These are phyloP conservation scores for Penicillium waksmanii DNA, from an alignment of 495 filamentous ascomycete genomes.

Conservation along the genomic window DNA sequence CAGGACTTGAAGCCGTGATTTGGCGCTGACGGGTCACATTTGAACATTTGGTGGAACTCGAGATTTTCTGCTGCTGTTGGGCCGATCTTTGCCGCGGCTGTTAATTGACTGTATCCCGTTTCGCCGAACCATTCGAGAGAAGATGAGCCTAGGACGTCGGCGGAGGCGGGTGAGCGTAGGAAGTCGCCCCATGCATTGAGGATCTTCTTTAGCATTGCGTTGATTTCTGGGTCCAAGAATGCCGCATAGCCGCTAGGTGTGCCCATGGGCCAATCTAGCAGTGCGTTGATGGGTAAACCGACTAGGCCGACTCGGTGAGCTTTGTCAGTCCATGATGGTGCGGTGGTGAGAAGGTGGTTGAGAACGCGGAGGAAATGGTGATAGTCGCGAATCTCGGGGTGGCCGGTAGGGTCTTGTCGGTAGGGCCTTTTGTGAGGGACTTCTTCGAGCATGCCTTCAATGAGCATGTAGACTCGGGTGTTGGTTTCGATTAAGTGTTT, in stretches of 20 bases:
- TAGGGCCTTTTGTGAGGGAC: slow-evolving; percentile 61
- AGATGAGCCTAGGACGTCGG: slow-evolving; percentile 55
- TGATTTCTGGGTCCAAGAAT: slow-evolving; percentile 70
- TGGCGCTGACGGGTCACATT: slow-evolving; percentile 26
- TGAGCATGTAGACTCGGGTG: slow-evolving; percentile 41
- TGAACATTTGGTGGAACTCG: slow-evolving; percentile 61
- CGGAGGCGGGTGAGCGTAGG: slow-evolving; percentile 58
- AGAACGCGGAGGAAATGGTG: slow-evolving; percentile 66
- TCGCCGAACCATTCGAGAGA: slow-evolving; percentile 65
- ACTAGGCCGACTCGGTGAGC: slow-evolving; percentile 61
- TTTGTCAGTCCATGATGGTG: slow-evolving; percentile 62
- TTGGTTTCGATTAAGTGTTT: slow-evolving; percentile 50
- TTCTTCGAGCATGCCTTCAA: slow-evolving; percentile 65
- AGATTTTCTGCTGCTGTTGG: slow-evolving; percentile 37
- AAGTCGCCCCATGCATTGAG: slow-evolving; percentile 70
- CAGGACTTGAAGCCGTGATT: slow-evolving; percentile 67
- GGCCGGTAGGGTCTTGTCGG: slow-evolving; percentile 60
- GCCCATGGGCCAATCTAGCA: slow-evolving; percentile 76
- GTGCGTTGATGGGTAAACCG: slow-evolving; percentile 67
- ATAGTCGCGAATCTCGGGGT: slow-evolving; percentile 64
- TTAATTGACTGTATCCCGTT: slow-evolving; percentile 31
- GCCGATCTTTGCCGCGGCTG: slow-evolving; percentile 52
- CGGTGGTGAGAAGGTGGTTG: slow-evolving; percentile 63
- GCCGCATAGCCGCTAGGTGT: slow-evolving; percentile 67
- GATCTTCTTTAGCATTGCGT: slow-evolving; percentile 67